These are phyloP conservation scores for Asterionellopsis glacialis DNA, from an alignment of 108 stramenopile species.

Conservation along the genomic window DNA sequence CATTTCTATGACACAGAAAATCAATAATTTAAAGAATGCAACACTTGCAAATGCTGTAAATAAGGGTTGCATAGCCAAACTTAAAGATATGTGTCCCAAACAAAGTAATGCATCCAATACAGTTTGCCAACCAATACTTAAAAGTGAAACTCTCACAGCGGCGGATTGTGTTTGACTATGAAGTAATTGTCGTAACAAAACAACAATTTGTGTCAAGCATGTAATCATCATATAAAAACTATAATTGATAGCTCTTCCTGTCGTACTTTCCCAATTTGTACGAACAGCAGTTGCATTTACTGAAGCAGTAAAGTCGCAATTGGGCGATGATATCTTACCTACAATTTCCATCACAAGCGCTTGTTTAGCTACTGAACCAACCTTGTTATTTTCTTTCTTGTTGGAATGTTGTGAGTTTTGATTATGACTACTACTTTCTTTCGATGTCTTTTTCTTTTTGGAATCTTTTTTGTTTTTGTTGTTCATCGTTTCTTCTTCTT, in stretches of 20 bases:
- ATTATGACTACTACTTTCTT: background rate
- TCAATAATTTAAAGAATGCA: constrained; percentile 93
- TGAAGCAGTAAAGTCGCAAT: constrained; percentile 66
- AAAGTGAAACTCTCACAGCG: constrained; percentile 74
- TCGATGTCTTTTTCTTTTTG: background rate
- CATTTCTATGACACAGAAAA: constrained; percentile 94
- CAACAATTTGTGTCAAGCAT: constrained; percentile 83
- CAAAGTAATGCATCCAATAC: constrained; percentile 88
- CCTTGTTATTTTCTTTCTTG: background rate
- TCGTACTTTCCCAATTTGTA: constrained; percentile 81
- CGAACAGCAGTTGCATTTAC: constrained; percentile 80
- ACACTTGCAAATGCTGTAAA: constrained; percentile 87
- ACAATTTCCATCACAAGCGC: constrained; percentile 57
- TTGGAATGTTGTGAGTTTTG: background rate
- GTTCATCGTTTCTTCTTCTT: constrained; percentile 6
- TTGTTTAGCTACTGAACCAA: constrained; percentile 39
- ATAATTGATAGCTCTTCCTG: constrained; percentile 87
- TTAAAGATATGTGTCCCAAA: constrained; percentile 81
- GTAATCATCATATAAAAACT: constrained; percentile 87
- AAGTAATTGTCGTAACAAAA: constrained; percentile 82
- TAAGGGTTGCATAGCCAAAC: constrained; percentile 78
- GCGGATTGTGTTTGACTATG: constrained; percentile 81
- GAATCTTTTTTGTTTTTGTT: background rate
- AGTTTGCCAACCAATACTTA: constrained; percentile 89
- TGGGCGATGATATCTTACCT: constrained; percentile 60